Evolutionary conservation across 805 yeast genomes (phyloP).

Genomic region (Jamesozyma hellenica): DNA sequence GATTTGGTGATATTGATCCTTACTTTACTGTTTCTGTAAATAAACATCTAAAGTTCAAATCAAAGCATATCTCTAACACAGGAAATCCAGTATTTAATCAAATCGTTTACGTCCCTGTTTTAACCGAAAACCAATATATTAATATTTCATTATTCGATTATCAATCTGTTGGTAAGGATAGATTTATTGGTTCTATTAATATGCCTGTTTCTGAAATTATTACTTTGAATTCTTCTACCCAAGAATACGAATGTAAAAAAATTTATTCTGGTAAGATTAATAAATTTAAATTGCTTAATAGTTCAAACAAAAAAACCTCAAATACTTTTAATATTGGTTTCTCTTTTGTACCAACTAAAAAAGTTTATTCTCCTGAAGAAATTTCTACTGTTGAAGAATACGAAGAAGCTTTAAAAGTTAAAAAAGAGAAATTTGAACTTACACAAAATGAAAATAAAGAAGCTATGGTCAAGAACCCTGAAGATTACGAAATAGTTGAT

Average conservation of each 20-base stretch:
- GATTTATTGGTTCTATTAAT: constrained; percentile 50
- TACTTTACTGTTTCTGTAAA: constrained; percentile 51
- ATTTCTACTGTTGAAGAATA: constrained; percentile 37
- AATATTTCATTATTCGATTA: constrained; percentile 55
- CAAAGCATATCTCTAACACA: constrained; percentile 44
- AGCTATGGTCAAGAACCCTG: constrained; percentile 46
- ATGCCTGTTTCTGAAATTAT: constrained; percentile 41
- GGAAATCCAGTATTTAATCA: constrained; percentile 50
- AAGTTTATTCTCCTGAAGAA: constrained; percentile 53
- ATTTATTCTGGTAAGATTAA: constrained; percentile 38
- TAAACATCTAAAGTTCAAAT: constrained; percentile 46
- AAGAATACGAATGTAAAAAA: constrained; percentile 40
- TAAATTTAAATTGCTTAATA: constrained; percentile 23
- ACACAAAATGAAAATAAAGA: constrained; percentile 42
- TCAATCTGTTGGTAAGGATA: constrained; percentile 52
- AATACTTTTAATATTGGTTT: constrained; percentile 47
- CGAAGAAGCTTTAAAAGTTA: constrained; percentile 31
- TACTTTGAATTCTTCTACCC: constrained; percentile 33
- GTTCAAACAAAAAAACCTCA: constrained; percentile 35
- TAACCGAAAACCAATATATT: constrained; percentile 49
- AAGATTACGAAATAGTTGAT: constrained; percentile 54
- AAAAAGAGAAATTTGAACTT: constrained; percentile 31
- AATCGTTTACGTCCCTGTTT: constrained; percentile 50
- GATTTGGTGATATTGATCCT: constrained; percentile 69
- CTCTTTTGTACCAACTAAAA: constrained; percentile 55